Evolutionary conservation across 306 rosid genomes (phyloP).

Genomic region (Prunus fruticosa): DNA sequence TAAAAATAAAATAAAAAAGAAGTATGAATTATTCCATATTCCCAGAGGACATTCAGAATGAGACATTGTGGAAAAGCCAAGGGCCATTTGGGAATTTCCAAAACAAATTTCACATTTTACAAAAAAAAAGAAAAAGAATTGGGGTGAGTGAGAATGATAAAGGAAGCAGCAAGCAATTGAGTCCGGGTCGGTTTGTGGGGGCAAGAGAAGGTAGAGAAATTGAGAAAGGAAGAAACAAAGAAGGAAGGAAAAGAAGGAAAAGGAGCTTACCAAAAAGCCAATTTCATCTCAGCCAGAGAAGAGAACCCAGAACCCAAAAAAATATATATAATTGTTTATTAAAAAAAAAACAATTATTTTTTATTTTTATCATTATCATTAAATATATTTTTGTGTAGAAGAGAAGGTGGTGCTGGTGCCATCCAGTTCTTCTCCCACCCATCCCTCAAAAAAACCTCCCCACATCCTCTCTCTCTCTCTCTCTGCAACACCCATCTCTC

Average conservation of each 20-base stretch:
- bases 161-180: conserved; percentile 20
- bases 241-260: background rate
- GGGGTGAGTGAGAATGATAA: background rate
- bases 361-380: conserved; percentile 3
- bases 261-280: conserved; percentile 8
- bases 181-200: conserved; percentile 45
- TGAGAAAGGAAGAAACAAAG: conserved; percentile 23
- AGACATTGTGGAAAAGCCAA: background rate
- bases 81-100: conserved; percentile 3
- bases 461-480: conserved; percentile 1
- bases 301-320: conserved; percentile 15
- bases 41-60: background rate
- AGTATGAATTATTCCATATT: no score
- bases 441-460: conserved; percentile 4
- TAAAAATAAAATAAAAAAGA: no score
- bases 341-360: background rate
- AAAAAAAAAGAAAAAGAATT: background rate
- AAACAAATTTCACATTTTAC: background rate
- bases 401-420: conserved; percentile 52
- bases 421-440: conserved; percentile 38
- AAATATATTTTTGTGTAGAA: conserved; percentile 32
- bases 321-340: background rate
- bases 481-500: background rate
- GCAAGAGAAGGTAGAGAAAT: conserved; percentile 33
- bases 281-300: conserved; percentile 33